Percentiles rank a stretch among this genome's conserved stretches.
Conservation (phyloP, 2,329 filamentous ascomycete species). For the Atkinsonella hypoxylon region DNA sequence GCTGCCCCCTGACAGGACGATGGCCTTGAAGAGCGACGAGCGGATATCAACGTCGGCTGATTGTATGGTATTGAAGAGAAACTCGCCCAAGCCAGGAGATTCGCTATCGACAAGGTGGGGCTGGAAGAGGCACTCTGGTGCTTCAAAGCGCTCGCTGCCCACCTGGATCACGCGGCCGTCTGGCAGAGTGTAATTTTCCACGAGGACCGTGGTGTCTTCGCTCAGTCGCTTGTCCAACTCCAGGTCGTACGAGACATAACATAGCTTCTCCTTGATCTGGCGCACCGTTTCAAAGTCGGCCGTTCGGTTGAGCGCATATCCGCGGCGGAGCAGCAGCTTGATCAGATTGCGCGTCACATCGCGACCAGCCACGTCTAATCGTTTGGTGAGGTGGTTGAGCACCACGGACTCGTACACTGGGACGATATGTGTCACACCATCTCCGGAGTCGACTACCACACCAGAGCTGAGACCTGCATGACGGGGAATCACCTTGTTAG, state of each 20-base stretch:
- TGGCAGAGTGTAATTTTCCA: slow-evolving; percentile 94
- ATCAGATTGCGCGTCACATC: slow-evolving; percentile 99
- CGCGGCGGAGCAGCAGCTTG: slow-evolving; percentile 80
- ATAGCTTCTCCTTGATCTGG: slow-evolving; percentile 99
- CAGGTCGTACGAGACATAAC: slow-evolving; percentile 97
- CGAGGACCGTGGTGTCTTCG: slow-evolving; percentile 93
- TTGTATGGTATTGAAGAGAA: slow-evolving; percentile 98
- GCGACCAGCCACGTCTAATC: slow-evolving; percentile 88
- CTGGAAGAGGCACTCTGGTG: slow-evolving; percentile 96
- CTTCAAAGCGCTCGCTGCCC: slow-evolving; percentile 94
- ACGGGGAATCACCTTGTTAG: not conserved
- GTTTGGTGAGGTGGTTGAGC: slow-evolving; percentile 87
- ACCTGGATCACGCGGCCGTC: slow-evolving; percentile 94
- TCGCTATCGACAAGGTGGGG: slow-evolving; percentile 96
- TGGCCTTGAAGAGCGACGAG: slow-evolving; percentile 88
- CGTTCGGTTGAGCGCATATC: slow-evolving; percentile 94
- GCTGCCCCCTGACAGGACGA: slow-evolving; percentile 90
- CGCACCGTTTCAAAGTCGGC: slow-evolving; percentile 98
- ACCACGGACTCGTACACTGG: slow-evolving; percentile 98
- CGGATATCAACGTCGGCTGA: slow-evolving; percentile 90
- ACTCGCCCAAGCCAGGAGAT: slow-evolving; percentile 90
- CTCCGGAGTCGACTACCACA: slow-evolving; percentile 97
- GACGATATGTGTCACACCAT: slow-evolving; percentile 97
- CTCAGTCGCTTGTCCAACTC: slow-evolving; percentile 91
- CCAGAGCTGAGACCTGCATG: slow-evolving; percentile 66